phyloP scores from a whole-genome alignment of 148 eudicot genomes.

The Limonium bicolor region DNA sequence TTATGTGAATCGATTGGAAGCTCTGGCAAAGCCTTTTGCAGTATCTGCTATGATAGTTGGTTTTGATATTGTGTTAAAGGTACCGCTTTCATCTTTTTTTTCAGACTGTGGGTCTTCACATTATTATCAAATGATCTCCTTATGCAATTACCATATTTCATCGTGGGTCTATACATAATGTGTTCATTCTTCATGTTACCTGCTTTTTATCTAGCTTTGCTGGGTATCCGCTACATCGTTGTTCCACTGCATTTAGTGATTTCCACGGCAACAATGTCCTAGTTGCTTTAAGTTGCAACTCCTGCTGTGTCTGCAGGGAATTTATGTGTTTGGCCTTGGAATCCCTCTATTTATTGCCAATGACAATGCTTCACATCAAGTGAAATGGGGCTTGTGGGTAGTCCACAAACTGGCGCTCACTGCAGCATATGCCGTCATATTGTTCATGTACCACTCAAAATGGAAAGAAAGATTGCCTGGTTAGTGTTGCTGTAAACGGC shows the following conservation, averaged over 20 bases:
- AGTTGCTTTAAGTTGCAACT: no score
- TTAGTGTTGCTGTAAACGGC: constrained; percentile 12
- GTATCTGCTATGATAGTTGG: constrained; percentile 62
- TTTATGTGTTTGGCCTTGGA: constrained; percentile 43
- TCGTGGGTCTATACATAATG: no score
- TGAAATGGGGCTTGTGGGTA: constrained; percentile 61
- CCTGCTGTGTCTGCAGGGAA: constrained; percentile 30
- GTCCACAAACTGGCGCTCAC: constrained; percentile 49
- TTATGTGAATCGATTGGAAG: constrained; percentile 55
- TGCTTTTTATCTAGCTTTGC: no score
- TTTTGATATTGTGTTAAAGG: constrained; percentile 64
- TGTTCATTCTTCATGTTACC: no score
- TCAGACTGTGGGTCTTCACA: no score
- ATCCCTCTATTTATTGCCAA: constrained; percentile 44
- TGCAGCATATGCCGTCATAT: constrained; percentile 38
- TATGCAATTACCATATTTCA: no score
- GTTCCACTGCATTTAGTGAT: no score
- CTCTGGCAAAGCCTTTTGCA: constrained; percentile 59
- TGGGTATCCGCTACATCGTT: no score
- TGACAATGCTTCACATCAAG: constrained; percentile 14
- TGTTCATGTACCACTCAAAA: constrained; percentile 52
- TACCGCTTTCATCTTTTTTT: constrained; percentile 9
- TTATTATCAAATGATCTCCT: no score
- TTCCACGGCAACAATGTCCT: no score
- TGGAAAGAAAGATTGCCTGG: constrained; percentile 65